Evolutionary conservation across 331 rosid genomes (phyloP).

Genomic region (Saraca asoca): DNA sequence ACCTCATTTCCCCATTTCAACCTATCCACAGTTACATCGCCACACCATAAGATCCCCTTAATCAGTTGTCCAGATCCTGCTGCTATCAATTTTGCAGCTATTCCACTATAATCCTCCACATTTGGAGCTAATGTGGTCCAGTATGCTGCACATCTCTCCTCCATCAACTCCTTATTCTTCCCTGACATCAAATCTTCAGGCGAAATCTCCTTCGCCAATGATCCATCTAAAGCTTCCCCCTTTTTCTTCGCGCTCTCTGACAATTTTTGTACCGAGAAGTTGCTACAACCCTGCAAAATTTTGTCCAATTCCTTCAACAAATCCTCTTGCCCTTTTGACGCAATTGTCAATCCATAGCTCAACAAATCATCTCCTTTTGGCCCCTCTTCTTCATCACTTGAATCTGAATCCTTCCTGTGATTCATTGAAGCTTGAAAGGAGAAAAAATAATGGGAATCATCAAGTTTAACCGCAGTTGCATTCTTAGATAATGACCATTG

Average conservation of each 20-base stretch:
- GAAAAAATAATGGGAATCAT: slow-evolving; percentile 87
- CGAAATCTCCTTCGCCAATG: slow-evolving; percentile 46
- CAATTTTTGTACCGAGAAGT: slow-evolving; percentile 60
- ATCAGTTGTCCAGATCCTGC: slow-evolving; percentile 58
- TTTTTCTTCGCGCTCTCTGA: slow-evolving; percentile 43
- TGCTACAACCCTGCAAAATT: slow-evolving; percentile 52
- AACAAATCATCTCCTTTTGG: slow-evolving; percentile 37
- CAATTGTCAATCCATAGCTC: slow-evolving; percentile 83
- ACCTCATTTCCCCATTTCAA: slow-evolving; percentile 58
- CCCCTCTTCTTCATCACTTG: slow-evolving; percentile 42
- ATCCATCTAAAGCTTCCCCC: slow-evolving; percentile 48
- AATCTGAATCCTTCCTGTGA: slow-evolving; percentile 35
- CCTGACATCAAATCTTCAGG: slow-evolving; percentile 48
- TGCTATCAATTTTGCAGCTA: slow-evolving; percentile 51
- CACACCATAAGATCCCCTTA: slow-evolving; percentile 64
- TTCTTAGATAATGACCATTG: slow-evolving; percentile 85
- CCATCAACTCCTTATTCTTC: slow-evolving; percentile 53
- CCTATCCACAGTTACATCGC: slow-evolving; percentile 63
- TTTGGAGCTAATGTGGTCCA: slow-evolving; percentile 75
- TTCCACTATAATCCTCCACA: slow-evolving; percentile 61
- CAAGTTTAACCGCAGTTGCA: slow-evolving; percentile 70
- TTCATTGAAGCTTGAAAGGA: slow-evolving; percentile 52
- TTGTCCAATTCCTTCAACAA: slow-evolving; percentile 59
- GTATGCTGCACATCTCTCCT: slow-evolving; percentile 51
- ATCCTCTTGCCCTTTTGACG: slow-evolving; percentile 75